Conservation (phyloP, 768 basidiomycete genomes). For the Rhizopogon rudus region DNA sequence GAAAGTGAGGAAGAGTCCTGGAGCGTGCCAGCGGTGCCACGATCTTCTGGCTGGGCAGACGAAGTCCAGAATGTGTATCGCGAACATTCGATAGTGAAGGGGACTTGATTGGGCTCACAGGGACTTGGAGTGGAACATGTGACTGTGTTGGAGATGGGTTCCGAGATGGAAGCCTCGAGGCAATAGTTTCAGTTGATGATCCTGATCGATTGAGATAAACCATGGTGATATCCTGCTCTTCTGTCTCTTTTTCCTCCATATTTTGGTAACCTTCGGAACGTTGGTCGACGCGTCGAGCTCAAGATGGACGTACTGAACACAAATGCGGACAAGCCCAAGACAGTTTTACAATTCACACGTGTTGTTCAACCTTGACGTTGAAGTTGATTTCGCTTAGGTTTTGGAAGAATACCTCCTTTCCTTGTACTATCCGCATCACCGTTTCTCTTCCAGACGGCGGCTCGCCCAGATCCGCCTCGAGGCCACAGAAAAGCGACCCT, state of each 20-base stretch:
- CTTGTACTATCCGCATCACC: neutral
- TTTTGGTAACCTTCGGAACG: neutral
- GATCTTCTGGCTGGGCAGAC: neutral
- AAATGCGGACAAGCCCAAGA: neutral
- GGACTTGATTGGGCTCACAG: slow-evolving; percentile 21
- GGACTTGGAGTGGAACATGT: slow-evolving; percentile 1
- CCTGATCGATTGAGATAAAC: slow-evolving; percentile 20
- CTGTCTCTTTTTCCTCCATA: slow-evolving; percentile 8
- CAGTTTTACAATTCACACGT: neutral
- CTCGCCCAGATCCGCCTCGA: neutral
- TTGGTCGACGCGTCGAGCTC: neutral
- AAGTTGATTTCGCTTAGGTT: neutral
- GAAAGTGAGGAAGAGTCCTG: slow-evolving; percentile 39
- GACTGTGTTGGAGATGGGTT: slow-evolving; percentile 10
- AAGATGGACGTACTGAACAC: neutral
- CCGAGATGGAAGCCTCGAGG: slow-evolving; percentile 14
- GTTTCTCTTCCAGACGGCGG: neutral
- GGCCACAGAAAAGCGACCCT: neutral
- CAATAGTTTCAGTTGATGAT: slow-evolving; percentile 19
- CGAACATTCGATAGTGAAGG: slow-evolving; percentile 29
- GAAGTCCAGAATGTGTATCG: slow-evolving; percentile 12
- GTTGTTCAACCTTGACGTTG: neutral
- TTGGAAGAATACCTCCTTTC: neutral
- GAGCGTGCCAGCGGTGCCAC: slow-evolving; percentile 32
- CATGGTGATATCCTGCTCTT: slow-evolving; percentile 26